Base-by-base conservation (phyloP, 805 yeast species). In the Lipomyces sp. region DNA sequence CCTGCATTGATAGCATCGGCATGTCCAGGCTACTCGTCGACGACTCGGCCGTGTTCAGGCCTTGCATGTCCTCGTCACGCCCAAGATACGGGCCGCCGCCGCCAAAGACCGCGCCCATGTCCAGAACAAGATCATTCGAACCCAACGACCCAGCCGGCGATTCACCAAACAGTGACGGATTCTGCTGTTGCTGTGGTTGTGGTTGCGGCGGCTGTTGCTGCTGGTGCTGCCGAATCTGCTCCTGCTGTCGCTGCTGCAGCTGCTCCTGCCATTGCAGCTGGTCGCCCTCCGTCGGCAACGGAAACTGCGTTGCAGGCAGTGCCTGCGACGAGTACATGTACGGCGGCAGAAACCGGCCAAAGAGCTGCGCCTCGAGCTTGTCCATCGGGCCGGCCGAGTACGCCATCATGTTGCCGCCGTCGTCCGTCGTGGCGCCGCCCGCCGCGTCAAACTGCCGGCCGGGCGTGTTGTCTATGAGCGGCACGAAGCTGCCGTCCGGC, bases 331-430 rank as follows among this genome's bases (percentile, higher is more conserved):
- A 40, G 16, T 82, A 72, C 95, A 86, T 86, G 64, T 85, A 86
- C 2, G 95, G 93, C 2, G 95, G 95, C 43, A 86, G 64, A 57
- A 84, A 82, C 35, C 86, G 71, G 1, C 96, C 96, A 71, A 88
- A 88, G 18, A 88, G 75, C 63, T 86, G 90, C 63, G 86, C 80
- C 65, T 88, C 96, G 41, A 88, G 68, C 58, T 83, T 85, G 65
- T 88, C 95, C 74, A 88, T 84, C 38, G 86, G 83, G 3, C 95
- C 93, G 1, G 93, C 87, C 54, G 85, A 75, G 61, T 86, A 85
- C 46, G 70, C 47, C 28, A 44, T 43, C 29, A 47, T 41, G n/a
- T n/a, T n/a, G n/a, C n/a, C n/a, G 18, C n/a, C 34, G 13, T 45
- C 42, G 3, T 36, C 14, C 21, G 32, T 23, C 11, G 23, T 35